Conservation (phyloP, 176 grass and related monocot species). For the Eragrostis nindensis region DNA sequence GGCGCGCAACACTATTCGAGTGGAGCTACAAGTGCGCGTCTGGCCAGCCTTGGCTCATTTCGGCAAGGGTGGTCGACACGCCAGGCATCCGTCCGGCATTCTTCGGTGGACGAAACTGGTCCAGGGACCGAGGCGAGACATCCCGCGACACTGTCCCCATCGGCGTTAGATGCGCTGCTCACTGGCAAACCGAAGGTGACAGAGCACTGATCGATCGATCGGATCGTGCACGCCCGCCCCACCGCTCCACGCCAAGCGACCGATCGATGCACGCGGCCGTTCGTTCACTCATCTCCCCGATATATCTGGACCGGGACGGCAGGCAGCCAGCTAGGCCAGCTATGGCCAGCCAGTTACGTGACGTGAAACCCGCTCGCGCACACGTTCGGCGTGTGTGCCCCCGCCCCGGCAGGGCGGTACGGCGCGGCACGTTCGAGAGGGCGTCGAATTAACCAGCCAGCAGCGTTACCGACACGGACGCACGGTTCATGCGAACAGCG, state of each 20-base stretch:
- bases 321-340: no score
- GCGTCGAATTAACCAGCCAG: no score
- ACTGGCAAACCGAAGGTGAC: slow-evolving; percentile 32
- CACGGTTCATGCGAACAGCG: background rate
- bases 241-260: slow-evolving; percentile 10
- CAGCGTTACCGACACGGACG: slow-evolving; percentile 17
- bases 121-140: background rate
- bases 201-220: slow-evolving; percentile 5
- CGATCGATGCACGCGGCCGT: background rate
- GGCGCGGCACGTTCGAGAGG: background rate
- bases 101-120: background rate
- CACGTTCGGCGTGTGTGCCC: slow-evolving; percentile 21
- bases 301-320: no score
- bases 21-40: background rate
- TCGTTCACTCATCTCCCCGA: background rate
- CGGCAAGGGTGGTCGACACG: background rate
- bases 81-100: background rate
- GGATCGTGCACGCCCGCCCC: slow-evolving; percentile 22
- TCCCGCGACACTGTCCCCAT: slow-evolving; percentile 35
- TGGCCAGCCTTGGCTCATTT: background rate
- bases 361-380: slow-evolving; percentile 23
- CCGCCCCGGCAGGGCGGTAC: background rate
- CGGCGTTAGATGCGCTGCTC: slow-evolving; percentile 36
- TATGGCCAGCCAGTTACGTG: background rate
- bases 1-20: background rate